Percentiles rank a stretch among this genome's conserved stretches.
phyloP scores from a whole-genome alignment of 805 yeast species.

The Ogataea allantospora region DNA sequence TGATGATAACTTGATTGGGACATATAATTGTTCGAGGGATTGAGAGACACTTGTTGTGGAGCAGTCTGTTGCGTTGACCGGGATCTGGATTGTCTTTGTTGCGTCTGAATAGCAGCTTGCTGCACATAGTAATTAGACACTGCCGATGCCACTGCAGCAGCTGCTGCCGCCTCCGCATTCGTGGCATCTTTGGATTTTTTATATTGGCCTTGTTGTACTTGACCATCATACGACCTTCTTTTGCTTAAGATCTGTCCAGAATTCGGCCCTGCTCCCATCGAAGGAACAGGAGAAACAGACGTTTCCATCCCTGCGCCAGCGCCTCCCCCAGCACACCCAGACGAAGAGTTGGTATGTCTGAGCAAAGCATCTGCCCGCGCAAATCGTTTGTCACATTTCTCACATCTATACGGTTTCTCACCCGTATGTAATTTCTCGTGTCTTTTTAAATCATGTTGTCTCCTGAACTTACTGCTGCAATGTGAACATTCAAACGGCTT shows the following conservation, averaged over 20 bases:
- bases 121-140: conserved; percentile 20
- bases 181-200: conserved; percentile 18
- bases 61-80: conserved; percentile 18
- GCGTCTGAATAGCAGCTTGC: conserved; percentile 19
- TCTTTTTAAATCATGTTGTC: conserved; percentile 74
- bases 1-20: conserved; percentile 12
- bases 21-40: conserved; percentile 12
- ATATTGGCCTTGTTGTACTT: conserved; percentile 2
- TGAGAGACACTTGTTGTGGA: conserved; percentile 13
- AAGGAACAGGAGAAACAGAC: conserved; percentile 17
- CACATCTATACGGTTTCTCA: conserved; percentile 64
- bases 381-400: conserved; percentile 59
- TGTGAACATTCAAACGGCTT: conserved; percentile 63
- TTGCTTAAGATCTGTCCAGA: conserved; percentile 10
- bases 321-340: conserved; percentile 27
- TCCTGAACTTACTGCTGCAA: conserved; percentile 62
- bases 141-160: conserved; percentile 23
- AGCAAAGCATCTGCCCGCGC: conserved; percentile 76
- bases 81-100: conserved; percentile 20
- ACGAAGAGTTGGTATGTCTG: conserved; percentile 53
- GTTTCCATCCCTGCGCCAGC: conserved; percentile 12
- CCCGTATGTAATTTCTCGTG: conserved; percentile 77
- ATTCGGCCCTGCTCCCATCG: conserved; percentile 9
- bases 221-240: conserved; percentile 16
- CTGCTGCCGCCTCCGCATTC: conserved; percentile 19